phyloP scores from a whole-genome alignment of 352 stramenopile species.

The Pythium vanterpoolii region DNA sequence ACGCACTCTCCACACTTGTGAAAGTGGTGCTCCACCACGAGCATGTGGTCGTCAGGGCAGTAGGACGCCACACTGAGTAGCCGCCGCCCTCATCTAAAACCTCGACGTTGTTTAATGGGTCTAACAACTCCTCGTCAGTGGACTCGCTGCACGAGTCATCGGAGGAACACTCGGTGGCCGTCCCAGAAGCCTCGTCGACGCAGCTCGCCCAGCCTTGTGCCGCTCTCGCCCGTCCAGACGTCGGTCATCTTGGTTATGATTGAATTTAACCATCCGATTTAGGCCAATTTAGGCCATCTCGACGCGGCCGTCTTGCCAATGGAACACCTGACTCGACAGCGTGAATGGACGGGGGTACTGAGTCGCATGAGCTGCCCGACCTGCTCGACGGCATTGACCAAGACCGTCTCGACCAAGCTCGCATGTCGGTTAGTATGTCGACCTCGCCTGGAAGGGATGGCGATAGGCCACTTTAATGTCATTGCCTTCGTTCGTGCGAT shows the following conservation, averaged over 20 bases:
- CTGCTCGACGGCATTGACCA: conserved; percentile 4
- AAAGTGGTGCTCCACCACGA: conserved; percentile 19
- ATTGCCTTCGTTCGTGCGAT: too few species aligned
- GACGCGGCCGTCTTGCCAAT: not conserved
- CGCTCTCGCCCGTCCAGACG: conserved; percentile 1
- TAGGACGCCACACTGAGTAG: conserved; percentile 17
- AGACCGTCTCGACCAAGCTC: not conserved
- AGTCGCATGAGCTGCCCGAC: conserved; percentile 1
- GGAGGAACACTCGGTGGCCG: conserved; percentile 10
- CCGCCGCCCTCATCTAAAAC: not conserved
- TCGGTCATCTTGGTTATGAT: too few species aligned
- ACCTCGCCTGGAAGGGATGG: not conserved
- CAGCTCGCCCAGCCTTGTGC: not conserved
- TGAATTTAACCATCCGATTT: too few species aligned
- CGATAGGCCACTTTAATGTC: too few species aligned
- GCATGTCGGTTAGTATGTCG: not conserved
- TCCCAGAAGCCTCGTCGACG: conserved; percentile 1
- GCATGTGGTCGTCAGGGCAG: not conserved
- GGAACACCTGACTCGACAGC: conserved; percentile 4
- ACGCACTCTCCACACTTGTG: conserved; percentile 24
- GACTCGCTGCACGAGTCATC: conserved; percentile 1
- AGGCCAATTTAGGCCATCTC: conserved; percentile 2
- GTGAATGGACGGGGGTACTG: conserved; percentile 4
- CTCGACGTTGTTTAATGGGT: not conserved
- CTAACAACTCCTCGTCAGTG: not conserved